Conservation (phyloP, 371 early-diverging fungal genomes). For the Entomophthora muscae region DNA sequence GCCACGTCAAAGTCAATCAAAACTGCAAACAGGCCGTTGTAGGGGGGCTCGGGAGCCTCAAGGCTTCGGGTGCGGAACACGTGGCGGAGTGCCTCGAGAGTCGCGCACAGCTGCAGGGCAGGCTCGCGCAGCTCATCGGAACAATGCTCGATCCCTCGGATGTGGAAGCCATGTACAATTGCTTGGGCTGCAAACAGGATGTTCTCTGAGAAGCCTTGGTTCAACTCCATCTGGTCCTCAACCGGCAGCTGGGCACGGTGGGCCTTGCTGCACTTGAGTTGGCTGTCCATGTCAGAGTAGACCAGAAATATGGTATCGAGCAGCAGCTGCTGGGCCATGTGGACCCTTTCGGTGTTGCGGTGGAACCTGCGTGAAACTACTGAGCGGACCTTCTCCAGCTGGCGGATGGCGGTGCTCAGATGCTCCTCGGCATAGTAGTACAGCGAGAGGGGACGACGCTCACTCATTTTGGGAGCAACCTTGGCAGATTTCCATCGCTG, state of each 20-base stretch:
- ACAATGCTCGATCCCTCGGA: constrained; percentile 6
- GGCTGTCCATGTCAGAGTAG: constrained; percentile 6
- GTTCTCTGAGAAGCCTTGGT: constrained; percentile 5
- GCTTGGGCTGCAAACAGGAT: constrained; percentile 9
- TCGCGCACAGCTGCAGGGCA: constrained; percentile 6
- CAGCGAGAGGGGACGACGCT: constrained; percentile 1
- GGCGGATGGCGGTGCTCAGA: neutral
- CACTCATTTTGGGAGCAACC: neutral
- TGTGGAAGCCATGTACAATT: constrained; percentile 6
- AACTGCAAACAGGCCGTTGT: constrained; percentile 1
- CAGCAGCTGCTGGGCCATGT: constrained; percentile 1
- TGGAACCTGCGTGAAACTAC: constrained; percentile 2
- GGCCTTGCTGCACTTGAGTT: neutral
- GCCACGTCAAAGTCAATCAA: constrained; percentile 7
- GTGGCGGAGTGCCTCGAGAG: constrained; percentile 5
- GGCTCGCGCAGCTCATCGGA: constrained; percentile 1
- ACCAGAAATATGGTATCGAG: constrained; percentile 6
- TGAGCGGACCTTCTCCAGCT: neutral
- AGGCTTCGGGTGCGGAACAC: neutral
- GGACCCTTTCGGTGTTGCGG: neutral
- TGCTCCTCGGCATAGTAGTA: constrained; percentile 8
- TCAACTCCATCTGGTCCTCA: constrained; percentile 6
- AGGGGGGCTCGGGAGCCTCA: constrained; percentile 3
- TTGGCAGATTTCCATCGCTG: neutral
- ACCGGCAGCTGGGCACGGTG: constrained; percentile 1